Evolutionary conservation across 148 eudicot genomes (phyloP), one percentile per base, ranked within the genome.

Genomic region (Rhododendron ovatum): DNA sequence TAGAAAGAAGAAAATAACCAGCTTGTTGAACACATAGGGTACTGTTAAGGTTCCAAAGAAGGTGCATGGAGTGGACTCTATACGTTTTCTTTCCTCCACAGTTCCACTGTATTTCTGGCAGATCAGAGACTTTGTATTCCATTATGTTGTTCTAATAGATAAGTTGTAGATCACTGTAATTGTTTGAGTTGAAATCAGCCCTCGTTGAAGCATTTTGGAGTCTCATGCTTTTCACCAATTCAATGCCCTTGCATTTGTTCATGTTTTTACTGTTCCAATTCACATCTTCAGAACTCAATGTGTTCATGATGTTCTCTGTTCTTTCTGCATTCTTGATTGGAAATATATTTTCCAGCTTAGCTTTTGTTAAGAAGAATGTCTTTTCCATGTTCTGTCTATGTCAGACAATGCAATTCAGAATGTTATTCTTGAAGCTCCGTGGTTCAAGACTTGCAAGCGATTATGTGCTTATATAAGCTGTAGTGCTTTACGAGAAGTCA

Each of bases 381-480:
- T 77, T 63, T 15, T 61, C 59, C 15, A 11, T 15, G 14, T 86
- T 82, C 28, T 75, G 7, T 83, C 81, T 9, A 10, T 83, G 71
- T 67, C 90, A 97, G 99, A 97, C 88, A 90, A 84, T 85, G 92
- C 89, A 33, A 93, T 97, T 65, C 98, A 95, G 86, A 89, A 82
- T 8, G 79, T 88, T 71, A 90, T 97, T 65, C 83, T 97, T 88
- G 94, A 93, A 78, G 93, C 99, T 89, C 95, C 98, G 18, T 97
- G 99, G 99, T 97, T 94, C 87, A 93, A 93, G 91, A 90, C 95
- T 78, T 91, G 95, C 90, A 91, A 84, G 88, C 89, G 98, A 65
- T 87, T 97, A 50, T 95, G 99, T 89, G 99, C 98, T 61, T 97
- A 97, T 86, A 95, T 97, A 84, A 95, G 99, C 88, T 97, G 99